phyloP scores from a whole-genome alignment of 176 grass and related monocot species.

The Coix lacrymajobi region DNA sequence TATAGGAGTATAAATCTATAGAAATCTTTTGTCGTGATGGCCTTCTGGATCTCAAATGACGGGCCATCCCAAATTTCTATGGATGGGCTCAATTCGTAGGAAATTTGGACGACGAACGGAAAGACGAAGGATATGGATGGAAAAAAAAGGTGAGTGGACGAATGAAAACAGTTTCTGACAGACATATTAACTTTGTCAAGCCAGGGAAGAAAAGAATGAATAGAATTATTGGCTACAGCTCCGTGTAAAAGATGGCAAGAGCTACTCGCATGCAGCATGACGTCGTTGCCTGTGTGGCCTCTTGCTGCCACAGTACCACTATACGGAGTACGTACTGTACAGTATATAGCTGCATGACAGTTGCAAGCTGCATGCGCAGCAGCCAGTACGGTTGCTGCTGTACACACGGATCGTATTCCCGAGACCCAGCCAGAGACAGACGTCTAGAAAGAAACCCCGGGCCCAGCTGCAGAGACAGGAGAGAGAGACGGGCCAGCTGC shows the following conservation, averaged over 20 bases:
- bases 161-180: constrained; percentile 13
- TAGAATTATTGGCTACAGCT: constrained; percentile 5
- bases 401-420: constrained; percentile 42
- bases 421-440: not conserved
- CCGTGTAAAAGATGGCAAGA: not conserved
- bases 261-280: not conserved
- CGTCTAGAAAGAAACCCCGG: constrained; percentile 4
- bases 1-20: no score
- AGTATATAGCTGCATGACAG: not conserved
- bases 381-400: not conserved
- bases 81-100: no score
- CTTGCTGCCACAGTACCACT: no score
- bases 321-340: not conserved
- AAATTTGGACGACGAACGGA: no score
- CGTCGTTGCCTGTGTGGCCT: not conserved
- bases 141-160: not conserved
- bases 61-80: no score
- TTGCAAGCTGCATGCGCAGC: not conserved
- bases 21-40: no score
- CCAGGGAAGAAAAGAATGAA: constrained; percentile 15
- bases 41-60: no score
- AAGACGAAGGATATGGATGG: not conserved
- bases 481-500: no score
- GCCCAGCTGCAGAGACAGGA: not conserved
- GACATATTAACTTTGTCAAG: constrained; percentile 41